These are phyloP conservation scores for Tritrichomonas foetus DNA, from an alignment of 208 protist species.

Conservation along the genomic window DNA sequence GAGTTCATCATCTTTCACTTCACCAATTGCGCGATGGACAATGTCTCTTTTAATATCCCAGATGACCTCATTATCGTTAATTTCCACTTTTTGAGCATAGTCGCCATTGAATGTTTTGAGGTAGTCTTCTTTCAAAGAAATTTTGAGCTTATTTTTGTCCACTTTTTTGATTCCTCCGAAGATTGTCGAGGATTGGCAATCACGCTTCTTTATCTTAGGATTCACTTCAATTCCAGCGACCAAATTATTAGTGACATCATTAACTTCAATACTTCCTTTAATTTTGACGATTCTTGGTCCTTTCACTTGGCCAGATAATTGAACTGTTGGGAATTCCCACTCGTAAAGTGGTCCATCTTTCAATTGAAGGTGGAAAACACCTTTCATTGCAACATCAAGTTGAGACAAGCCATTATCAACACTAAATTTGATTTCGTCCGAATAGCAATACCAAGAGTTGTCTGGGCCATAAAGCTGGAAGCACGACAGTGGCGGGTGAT, in stretches of 20 bases:
- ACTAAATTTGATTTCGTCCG: not conserved
- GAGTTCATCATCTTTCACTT: not conserved
- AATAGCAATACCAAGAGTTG: not conserved
- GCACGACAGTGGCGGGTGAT: constrained; percentile 43
- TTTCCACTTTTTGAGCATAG: not conserved
- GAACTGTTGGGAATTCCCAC: not conserved
- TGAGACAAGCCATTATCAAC: not conserved
- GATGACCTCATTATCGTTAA: not conserved
- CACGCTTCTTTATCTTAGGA: not conserved
- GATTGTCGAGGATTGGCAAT: not conserved
- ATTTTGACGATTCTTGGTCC: not conserved
- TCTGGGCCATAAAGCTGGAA: constrained; percentile 43
- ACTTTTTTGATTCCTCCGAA: not conserved
- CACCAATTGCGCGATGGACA: not conserved
- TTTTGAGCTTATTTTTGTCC: not conserved
- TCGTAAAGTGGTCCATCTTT: not conserved
- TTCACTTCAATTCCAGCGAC: not conserved
- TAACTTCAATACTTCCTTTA: not conserved
- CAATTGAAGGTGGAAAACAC: not conserved
- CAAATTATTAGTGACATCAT: not conserved
- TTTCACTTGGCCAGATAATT: not conserved
- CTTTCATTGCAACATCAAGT: not conserved
- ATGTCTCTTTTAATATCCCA: not conserved
- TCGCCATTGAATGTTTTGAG: not conserved
- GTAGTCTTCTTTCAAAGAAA: not conserved